Evolutionary conservation across 1,284 basidiomycete species (phyloP), one percentile per base, ranked within the genome.

Genomic region (Agroathelia rolfsii): DNA sequence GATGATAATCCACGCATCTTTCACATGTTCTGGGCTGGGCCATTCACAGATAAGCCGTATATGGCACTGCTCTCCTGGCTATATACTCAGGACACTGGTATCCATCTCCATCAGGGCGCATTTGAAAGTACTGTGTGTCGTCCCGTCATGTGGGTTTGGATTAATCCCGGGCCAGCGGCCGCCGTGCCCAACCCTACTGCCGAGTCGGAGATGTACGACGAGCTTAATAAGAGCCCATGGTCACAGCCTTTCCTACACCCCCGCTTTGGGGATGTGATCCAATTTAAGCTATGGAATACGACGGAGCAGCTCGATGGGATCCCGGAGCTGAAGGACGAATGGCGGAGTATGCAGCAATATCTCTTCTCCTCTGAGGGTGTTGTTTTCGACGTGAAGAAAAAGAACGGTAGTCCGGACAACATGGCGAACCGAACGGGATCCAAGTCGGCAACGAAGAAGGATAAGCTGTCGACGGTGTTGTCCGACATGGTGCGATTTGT

Each of bases 81-180:
- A 18, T 85, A 69, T 56, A 81, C 80, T 2, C 82, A 86, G 51
- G 82, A 83, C 49, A 72, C 82, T 2, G 78, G 75, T 9, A 64
- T 86, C 9, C 75, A 81, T 45, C 50, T 64, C 17, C 45, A 57
- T 12, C 50, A 51, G 12, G 57, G 59, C 38, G 51, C 60, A 12
- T 44, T 49, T 17, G 51, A 61, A n/a, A 50, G 44, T 5, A 50
- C 53, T 7, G 71, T 1, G 58, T 88, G 84, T 50, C 65, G 78
- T 31, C 78, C 84, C 1, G 72, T 84, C 44, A 77, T 90, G 46
- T 89, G 84, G 85, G 59, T 89, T 34, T 90, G 87, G 87, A 87
- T 90, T 51, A 89, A 87, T 44, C 84, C 58, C 51, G 85, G 85
- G 47, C 64, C 3, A 61, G 39, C 42, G 56, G 69, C 53, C 54